These are phyloP conservation scores for Dryas integrifolia DNA, from an alignment of 331 rosid species.

Conservation along the genomic window DNA sequence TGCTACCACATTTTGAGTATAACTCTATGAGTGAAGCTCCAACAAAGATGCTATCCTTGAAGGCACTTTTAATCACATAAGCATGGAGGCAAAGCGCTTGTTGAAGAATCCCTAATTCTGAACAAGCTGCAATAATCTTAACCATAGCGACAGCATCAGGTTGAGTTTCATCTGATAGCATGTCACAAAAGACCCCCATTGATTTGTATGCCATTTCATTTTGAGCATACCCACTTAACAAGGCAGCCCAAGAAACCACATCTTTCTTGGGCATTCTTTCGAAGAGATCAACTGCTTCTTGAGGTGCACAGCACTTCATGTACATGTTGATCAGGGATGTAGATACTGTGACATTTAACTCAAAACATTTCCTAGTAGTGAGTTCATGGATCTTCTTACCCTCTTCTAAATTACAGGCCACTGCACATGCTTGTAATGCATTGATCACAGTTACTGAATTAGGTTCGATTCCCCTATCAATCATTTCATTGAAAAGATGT, in stretches of 20 bases:
- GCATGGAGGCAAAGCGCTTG: constrained; percentile 66
- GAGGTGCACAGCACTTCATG: constrained; percentile 67
- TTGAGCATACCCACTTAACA: constrained; percentile 58
- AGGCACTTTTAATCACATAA: constrained; percentile 42
- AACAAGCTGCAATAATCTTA: constrained; percentile 66
- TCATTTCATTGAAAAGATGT: constrained; percentile 55
- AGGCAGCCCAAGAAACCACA: constrained; percentile 71
- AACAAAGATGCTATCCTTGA: constrained; percentile 43
- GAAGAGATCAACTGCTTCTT: constrained; percentile 50
- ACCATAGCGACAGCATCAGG: constrained; percentile 72
- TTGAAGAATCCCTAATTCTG: constrained; percentile 60
- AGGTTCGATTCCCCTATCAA: constrained; percentile 45
- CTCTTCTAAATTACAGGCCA: constrained; percentile 45
- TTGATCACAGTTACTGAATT: constrained; percentile 55
- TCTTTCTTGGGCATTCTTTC: constrained; percentile 63
- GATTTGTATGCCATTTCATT: constrained; percentile 64
- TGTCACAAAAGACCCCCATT: constrained; percentile 44
- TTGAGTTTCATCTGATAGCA: constrained; percentile 45
- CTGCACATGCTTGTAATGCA: constrained; percentile 66
- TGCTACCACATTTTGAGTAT: constrained; percentile 70
- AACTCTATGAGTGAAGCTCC: constrained; percentile 71
- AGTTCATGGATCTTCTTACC: constrained; percentile 62
- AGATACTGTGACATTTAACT: constrained; percentile 52
- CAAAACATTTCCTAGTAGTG: constrained; percentile 45
- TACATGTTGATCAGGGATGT: constrained; percentile 67